A percentile compares a stretch with the other conserved stretches of the same genome.
phyloP scores from a whole-genome alignment of 2,329 filamentous ascomycete species.

The Penicillium capsulatum region DNA sequence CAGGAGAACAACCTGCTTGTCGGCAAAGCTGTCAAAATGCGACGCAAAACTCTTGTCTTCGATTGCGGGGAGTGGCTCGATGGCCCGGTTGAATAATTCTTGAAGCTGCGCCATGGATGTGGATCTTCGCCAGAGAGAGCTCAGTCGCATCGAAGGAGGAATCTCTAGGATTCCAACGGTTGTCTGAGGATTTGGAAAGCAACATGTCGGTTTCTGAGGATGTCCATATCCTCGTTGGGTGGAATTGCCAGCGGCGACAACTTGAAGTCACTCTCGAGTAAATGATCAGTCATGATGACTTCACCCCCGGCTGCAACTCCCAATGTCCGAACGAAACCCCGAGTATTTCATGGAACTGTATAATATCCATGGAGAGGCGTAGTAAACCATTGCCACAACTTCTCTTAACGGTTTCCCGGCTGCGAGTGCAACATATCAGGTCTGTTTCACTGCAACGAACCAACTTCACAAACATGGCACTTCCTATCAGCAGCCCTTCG shows the following conservation, averaged over 20 bases:
- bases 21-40: slow-evolving; percentile 41
- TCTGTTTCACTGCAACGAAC: background rate
- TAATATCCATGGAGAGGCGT: background rate
- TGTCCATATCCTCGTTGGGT: background rate
- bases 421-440: background rate
- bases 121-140: slow-evolving; percentile 3
- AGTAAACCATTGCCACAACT: background rate
- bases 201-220: background rate
- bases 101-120: slow-evolving; percentile 30
- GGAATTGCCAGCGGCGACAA: slow-evolving; percentile 6
- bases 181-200: background rate
- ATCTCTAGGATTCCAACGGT: background rate
- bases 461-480: slow-evolving; percentile 14
- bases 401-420: background rate
- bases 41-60: slow-evolving; percentile 36
- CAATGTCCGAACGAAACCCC: too few relatives aligned
- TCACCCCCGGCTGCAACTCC: slow-evolving; percentile 16
- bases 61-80: slow-evolving; percentile 37
- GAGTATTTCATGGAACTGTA: too few relatives aligned
- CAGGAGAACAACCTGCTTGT: slow-evolving; percentile 42
- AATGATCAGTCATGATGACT: slow-evolving; percentile 30
- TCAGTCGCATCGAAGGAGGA: slow-evolving; percentile 10
- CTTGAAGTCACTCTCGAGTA: slow-evolving; percentile 22
- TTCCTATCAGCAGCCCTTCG: slow-evolving; percentile 19
- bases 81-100: slow-evolving; percentile 33